Conservation (phyloP, 257 asterid species). For the Solanum bukasovii region DNA sequence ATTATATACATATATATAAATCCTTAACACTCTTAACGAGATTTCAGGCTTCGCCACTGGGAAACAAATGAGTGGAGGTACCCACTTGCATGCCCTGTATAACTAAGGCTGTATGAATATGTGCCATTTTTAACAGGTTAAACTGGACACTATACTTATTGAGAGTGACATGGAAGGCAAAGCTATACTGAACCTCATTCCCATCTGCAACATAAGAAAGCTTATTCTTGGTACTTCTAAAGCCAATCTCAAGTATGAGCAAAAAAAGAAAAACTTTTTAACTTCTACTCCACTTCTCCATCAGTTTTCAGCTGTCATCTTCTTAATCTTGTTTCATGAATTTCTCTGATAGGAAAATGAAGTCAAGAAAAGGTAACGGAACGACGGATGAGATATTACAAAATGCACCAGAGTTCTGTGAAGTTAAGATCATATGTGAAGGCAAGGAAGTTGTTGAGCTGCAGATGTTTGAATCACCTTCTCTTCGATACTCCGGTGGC, state of each 20-base stretch:
- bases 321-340: neutral
- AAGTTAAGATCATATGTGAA: neutral
- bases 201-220: slow-evolving; percentile 55
- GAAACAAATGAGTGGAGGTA: neutral
- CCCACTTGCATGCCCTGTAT: neutral
- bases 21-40: neutral
- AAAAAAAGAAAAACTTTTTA: neutral
- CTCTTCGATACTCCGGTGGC: neutral
- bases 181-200: slow-evolving; percentile 71
- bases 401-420: neutral
- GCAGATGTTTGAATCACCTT: neutral
- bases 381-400: neutral
- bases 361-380: slow-evolving; percentile 30
- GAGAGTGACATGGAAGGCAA: slow-evolving; percentile 70
- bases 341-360: slow-evolving; percentile 30
- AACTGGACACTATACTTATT: slow-evolving; percentile 59
- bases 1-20: neutral
- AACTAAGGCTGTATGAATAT: neutral
- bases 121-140: slow-evolving; percentile 21
- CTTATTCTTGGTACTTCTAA: slow-evolving; percentile 49
- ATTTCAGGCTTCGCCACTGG: neutral
- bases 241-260: slow-evolving; percentile 37
- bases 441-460: neutral
- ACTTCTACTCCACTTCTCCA: neutral
- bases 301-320: neutral